phyloP scores from a whole-genome alignment of 768 basidiomycete genomes.

The Neoboletus brunneissimus region DNA sequence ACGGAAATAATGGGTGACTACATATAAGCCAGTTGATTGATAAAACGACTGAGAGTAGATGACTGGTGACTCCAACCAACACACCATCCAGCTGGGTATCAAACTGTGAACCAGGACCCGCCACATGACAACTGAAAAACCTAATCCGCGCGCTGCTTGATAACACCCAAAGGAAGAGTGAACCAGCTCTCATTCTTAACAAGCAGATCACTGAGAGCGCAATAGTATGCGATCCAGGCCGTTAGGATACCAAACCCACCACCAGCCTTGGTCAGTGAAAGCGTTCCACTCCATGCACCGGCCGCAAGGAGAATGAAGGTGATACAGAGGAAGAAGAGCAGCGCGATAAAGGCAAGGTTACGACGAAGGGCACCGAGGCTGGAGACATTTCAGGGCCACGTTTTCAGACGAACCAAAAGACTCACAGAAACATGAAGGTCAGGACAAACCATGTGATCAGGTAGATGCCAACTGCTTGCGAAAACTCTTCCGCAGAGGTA shows the following conservation, averaged over 20 bases:
- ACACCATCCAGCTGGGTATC: conserved; percentile 1
- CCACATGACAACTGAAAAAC: background rate
- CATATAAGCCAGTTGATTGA: background rate
- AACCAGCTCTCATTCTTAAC: conserved; percentile 39
- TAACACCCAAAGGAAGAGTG: conserved; percentile 38
- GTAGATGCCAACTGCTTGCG: conserved; percentile 69
- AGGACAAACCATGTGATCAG: conserved; percentile 72
- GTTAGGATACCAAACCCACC: conserved; percentile 47
- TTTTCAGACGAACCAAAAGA: background rate
- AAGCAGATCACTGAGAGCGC: conserved; percentile 42
- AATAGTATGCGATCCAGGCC: conserved; percentile 47
- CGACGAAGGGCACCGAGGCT: conserved; percentile 51
- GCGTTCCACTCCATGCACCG: conserved; percentile 35
- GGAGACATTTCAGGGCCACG: background rate
- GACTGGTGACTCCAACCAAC: background rate
- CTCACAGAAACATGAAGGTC: conserved; percentile 67
- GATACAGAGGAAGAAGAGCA: conserved; percentile 52
- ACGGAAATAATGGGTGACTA: background rate
- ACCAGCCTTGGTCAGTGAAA: conserved; percentile 35
- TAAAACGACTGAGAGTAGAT: conserved; percentile 12
- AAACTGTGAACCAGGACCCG: conserved; percentile 1
- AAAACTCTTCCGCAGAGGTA: conserved; percentile 35
- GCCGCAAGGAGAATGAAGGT: conserved; percentile 50
- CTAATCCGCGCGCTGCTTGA: conserved; percentile 10
- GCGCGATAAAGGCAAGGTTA: conserved; percentile 45